A percentile compares a stretch with the other conserved stretches of the same genome.
Conservation (phyloP, 306 rosid species). For the Pterocarpus macrocarpus region DNA sequence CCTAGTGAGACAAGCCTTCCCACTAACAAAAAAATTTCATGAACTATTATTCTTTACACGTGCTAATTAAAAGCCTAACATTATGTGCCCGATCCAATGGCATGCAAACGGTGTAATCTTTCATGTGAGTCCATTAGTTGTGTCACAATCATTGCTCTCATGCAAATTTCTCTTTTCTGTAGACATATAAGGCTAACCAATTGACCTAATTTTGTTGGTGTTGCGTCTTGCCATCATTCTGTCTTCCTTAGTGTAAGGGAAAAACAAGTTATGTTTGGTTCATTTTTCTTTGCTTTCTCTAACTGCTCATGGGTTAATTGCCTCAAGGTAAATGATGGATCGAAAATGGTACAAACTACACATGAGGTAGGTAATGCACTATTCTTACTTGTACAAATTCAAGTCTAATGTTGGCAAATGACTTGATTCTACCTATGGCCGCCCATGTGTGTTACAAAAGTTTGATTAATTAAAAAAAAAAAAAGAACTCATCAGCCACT, state of each 20-base stretch:
- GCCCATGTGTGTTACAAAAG: conserved; percentile 53
- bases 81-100: neutral
- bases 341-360: conserved; percentile 2
- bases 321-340: conserved; percentile 7
- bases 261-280: neutral
- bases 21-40: no score
- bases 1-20: neutral
- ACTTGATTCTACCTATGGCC: conserved; percentile 46
- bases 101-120: neutral
- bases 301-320: neutral
- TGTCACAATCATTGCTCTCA: conserved; percentile 21
- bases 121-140: neutral
- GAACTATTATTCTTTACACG: neutral
- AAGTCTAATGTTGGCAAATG: conserved; percentile 41
- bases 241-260: neutral
- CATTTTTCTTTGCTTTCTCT: neutral
- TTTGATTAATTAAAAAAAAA: conserved; percentile 37
- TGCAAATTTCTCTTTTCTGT: neutral
- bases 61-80: neutral
- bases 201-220: neutral
- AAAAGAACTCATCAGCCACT: conserved; percentile 49
- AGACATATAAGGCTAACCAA: neutral
- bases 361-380: conserved; percentile 26
- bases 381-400: neutral
- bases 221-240: neutral